phyloP scores from a whole-genome alignment of 306 rosid species.

The Vigna unguiculata region DNA sequence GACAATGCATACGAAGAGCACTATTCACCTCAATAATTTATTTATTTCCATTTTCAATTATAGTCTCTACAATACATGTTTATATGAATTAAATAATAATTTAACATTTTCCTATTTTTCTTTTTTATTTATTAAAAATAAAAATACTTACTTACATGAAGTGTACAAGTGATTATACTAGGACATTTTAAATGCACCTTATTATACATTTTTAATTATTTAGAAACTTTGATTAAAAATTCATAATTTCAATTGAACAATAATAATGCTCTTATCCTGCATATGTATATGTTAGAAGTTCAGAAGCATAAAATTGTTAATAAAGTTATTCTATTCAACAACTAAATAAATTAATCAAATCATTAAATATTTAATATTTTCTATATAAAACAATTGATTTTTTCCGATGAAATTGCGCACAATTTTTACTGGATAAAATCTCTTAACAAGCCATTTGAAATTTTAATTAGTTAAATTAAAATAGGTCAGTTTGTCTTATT shows the following conservation, averaged over 20 bases:
- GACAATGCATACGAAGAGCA: neutral
- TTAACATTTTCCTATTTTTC: neutral
- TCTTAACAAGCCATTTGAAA: no score
- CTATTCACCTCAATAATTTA: neutral
- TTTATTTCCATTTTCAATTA: neutral
- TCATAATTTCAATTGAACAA: neutral
- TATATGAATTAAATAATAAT: neutral
- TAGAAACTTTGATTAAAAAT: neutral
- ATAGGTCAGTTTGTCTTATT: no score
- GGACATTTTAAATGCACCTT: neutral
- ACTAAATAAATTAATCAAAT: no score
- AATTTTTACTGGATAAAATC: no score
- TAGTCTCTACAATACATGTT: neutral
- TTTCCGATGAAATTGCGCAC: no score
- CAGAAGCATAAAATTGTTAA: neutral
- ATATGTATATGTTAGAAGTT: neutral
- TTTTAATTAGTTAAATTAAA: no score
- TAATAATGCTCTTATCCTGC: neutral
- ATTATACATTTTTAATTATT: neutral
- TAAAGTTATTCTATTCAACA: no score
- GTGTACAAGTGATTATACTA: neutral
- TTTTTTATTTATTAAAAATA: neutral
- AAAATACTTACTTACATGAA: neutral
- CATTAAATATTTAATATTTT: no score
- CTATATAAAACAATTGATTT: no score